A percentile compares a stretch with the other conserved stretches of the same genome.
Conservation (phyloP, 1,139 yeast genomes). For the Pichia sp. region DNA sequence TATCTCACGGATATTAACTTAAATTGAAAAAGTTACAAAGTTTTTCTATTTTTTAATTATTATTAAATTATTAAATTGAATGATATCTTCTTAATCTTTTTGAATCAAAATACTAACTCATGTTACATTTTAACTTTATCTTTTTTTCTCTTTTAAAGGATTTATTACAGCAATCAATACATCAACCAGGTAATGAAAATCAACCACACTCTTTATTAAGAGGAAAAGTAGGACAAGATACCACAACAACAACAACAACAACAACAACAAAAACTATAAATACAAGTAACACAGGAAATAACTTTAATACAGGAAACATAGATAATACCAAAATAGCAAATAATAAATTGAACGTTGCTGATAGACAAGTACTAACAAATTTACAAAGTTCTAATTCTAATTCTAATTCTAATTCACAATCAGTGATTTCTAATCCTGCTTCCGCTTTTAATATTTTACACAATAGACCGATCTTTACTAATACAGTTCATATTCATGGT, state of each 20-base stretch:
- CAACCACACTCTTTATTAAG: conserved; percentile 5
- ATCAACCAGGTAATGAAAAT: conserved; percentile 24
- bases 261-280: not conserved
- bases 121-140: not conserved
- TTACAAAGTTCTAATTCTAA: conserved; percentile 1
- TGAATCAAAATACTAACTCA: not conserved
- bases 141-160: conserved; percentile 10
- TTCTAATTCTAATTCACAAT: not conserved
- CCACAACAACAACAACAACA: not conserved
- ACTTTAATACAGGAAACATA: too few relatives aligned
- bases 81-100: too few relatives aligned
- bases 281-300: too few relatives aligned
- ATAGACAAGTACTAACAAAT: conserved; percentile 8
- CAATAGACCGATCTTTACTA: conserved; percentile 4
- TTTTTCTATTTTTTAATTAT: too few relatives aligned
- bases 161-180: conserved; percentile 12
- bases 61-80: too few relatives aligned
- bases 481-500: conserved; percentile 15
- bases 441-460: not conserved
- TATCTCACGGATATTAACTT: not conserved
- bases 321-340: too few relatives aligned
- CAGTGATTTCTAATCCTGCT: not conserved
- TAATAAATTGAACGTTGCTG: not conserved
- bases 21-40: too few relatives aligned
- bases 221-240: conserved; percentile 1